Base-by-base conservation (phyloP, 495 filamentous ascomycete species). In the Margaritispora aquatica region DNA sequence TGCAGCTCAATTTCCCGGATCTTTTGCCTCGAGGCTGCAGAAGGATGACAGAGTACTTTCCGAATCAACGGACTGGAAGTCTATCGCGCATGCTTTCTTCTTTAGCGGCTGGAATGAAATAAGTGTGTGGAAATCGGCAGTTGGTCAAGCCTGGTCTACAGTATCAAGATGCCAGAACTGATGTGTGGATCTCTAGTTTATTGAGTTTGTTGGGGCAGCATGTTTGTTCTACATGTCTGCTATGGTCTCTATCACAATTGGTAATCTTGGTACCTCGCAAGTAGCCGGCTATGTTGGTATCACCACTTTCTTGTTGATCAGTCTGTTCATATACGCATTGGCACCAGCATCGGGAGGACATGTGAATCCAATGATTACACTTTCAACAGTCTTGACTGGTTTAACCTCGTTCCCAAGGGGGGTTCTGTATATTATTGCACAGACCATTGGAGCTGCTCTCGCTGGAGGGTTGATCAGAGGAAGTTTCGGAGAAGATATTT, bases 291-390 rank as follows among this genome's bases (percentile, higher is more conserved):
- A 72, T 41, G 70, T 72, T 13, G 77, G 75, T 34, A 71, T 82
- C 54, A 70, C 68, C 55, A 82, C 76, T 57, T 59, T 73, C 13
- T 63, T 81, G 21, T 64, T 48, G 5, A 72, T 80, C 19, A 66
- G 75, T 2, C 64, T 77, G 1, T 77, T 82, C 61, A 80, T 82
- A 56, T 81, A 76, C 53, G 75, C 75, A 20, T 71, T 76, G n/a
- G 72, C 74, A 13, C 71, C 78, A 1, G 72, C 72, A 4, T 78
- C 76, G 19, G 81, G 79, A 51, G 77, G 75, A 10, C 80, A 83
- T 54, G 55, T 83, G 50, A 83, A 75, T 57, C 80, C 79, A 0
- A 70, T 74, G 17, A 81, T 82, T 53, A 80, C 77, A 0, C 69
- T 82, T 17, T 68, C 79, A 20, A 80, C 78, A 13, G 71, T 82